These are phyloP conservation scores for Trichophyton schoenleinii DNA, from an alignment of 2,329 filamentous ascomycete genomes.

Conservation along the genomic window DNA sequence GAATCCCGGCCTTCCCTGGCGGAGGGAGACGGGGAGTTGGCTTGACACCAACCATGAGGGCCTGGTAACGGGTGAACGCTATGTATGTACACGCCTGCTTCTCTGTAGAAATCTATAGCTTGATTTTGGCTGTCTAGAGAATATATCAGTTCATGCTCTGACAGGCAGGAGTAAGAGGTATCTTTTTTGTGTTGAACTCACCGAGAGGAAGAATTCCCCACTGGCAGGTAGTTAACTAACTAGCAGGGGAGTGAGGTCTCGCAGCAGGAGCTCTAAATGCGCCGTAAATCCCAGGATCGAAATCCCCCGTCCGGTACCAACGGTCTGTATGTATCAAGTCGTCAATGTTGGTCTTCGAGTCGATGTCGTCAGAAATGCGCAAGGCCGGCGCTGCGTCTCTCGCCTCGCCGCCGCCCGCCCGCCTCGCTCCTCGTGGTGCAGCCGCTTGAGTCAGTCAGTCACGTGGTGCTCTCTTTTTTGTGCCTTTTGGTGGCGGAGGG, in stretches of 20 bases:
- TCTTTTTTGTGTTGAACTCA: neutral
- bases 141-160: neutral
- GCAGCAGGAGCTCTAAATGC: neutral
- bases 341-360: neutral
- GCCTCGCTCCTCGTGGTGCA: constrained; percentile 9
- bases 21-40: constrained; percentile 12
- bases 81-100: neutral
- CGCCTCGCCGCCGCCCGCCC: neutral
- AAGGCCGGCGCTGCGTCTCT: constrained; percentile 8
- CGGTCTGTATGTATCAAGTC: too few species aligned
- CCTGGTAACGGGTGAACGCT: neutral
- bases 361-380: constrained; percentile 2
- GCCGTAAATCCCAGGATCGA: neutral
- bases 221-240: neutral
- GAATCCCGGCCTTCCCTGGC: constrained; percentile 22
- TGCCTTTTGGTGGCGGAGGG: neutral
- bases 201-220: neutral
- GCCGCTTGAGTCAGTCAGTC: constrained; percentile 3
- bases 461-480: constrained; percentile 3
- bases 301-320: too few species aligned
- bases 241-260: neutral
- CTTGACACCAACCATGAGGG: constrained; percentile 10
- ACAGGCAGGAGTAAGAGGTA: neutral
- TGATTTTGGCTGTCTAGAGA: neutral
- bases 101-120: neutral